Evolutionary conservation across 2,329 filamentous ascomycete genomes (phyloP), one percentile per base, ranked within the genome.

Genomic region (Decorospora gaudefroyi): DNA sequence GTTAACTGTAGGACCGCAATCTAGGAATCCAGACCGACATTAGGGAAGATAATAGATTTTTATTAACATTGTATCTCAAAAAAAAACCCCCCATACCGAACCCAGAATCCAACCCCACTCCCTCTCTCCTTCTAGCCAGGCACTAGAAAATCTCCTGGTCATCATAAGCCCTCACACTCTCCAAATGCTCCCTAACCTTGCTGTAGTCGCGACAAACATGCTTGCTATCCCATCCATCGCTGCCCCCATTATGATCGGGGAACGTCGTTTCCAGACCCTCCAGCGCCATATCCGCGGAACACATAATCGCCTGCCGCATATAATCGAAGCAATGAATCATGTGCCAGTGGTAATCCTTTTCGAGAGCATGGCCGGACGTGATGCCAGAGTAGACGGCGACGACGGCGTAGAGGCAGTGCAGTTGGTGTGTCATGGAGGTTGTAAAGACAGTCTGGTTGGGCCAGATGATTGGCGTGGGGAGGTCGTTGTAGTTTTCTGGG

Each of bases 241-340:
- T 67, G 0, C 65, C 65, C 0, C 65, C 65, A 37, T 68, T 68
- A 19, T 68, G 64, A 42, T 67, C 65, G 0, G 64, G 64, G 29
- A 68, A 68, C 1, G 65, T 67, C 6, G 64, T 65, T 43, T 68
- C 65, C 16, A 67, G 10, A 0, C 65, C 65, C 33, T 69, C 65
- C 0, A 69, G 44, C 12, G 49, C 48, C 54, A 67, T 56, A 50
- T 69, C 65, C 1, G 65, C 65, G 17, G 31, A 46, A 30, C 65
- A 69, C 54, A 67, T 50, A 29, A 69, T 69, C 1, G 65, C 59
- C 35, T 69, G 65, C 1, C 65, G 57, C 62, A 69, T 61, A 46
- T 68, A 69, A 28, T 69, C 65, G 34, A 68, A 69, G 53, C 65
- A 68, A 34, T 69, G 65, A 16, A 68, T 69, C 62, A 67, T 67